These are phyloP conservation scores for Salix udensis DNA, from an alignment of 345 rosid genomes.

Conservation along the genomic window DNA sequence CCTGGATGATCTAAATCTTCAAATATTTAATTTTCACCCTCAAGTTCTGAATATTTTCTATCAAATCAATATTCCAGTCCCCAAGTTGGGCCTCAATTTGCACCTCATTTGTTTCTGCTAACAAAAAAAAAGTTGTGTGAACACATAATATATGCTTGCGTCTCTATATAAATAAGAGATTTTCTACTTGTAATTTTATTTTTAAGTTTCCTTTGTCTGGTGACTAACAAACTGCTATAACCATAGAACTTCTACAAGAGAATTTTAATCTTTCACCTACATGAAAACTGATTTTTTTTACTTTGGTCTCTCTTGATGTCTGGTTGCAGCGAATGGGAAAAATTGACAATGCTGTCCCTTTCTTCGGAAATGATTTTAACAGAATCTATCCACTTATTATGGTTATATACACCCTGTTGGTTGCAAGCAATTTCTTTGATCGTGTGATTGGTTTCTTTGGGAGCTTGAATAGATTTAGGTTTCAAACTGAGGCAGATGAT, in stretches of 20 bases:
- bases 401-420: slow-evolving; percentile 88
- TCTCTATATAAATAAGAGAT: neutral
- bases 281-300: slow-evolving; percentile 5
- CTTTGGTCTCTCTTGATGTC: slow-evolving; percentile 6
- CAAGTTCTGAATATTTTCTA: neutral
- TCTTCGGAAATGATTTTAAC: slow-evolving; percentile 82
- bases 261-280: neutral
- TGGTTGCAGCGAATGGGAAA: slow-evolving; percentile 88
- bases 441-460: slow-evolving; percentile 86
- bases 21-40: neutral
- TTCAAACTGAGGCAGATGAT: slow-evolving; percentile 82
- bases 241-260: neutral
- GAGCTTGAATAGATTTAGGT: slow-evolving; percentile 83
- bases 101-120: neutral
- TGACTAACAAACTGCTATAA: neutral
- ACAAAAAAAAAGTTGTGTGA: neutral
- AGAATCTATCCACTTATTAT: slow-evolving; percentile 93
- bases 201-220: neutral
- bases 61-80: neutral
- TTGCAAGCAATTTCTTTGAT: slow-evolving; percentile 90
- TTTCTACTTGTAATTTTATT: neutral
- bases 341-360: slow-evolving; percentile 77
- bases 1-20: neutral
- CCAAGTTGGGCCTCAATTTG: neutral
- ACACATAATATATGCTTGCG: neutral